phyloP scores from a whole-genome alignment of 257 asterid species.

The Salvia rosmarinus region DNA sequence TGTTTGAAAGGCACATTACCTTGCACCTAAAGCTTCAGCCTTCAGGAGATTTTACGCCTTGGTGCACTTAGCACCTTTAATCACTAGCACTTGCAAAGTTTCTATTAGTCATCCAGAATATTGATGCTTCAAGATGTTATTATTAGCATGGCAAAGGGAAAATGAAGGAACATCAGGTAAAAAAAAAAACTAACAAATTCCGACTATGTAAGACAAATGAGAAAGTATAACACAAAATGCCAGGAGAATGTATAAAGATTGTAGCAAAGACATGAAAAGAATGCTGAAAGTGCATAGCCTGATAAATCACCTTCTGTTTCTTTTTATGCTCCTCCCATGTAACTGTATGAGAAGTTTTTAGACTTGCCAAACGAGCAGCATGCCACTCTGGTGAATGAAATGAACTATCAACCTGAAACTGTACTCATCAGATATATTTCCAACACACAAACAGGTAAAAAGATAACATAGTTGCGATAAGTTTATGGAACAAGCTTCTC shows the following conservation, averaged over 20 bases:
- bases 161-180: background rate
- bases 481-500: background rate
- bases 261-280: no score
- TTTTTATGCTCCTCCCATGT: constrained; percentile 97
- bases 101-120: background rate
- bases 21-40: background rate
- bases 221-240: background rate
- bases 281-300: no score
- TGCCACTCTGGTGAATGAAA: constrained; percentile 99
- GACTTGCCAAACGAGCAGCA: constrained; percentile 99
- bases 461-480: constrained; percentile 19
- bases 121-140: constrained; percentile 16
- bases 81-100: background rate
- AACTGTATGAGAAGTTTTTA: constrained; percentile 88
- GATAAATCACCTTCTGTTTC: constrained; percentile 83
- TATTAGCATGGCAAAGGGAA: background rate
- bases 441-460: constrained; percentile 26
- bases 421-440: constrained; percentile 70
- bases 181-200: background rate
- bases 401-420: constrained; percentile 99
- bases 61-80: background rate
- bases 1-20: background rate
- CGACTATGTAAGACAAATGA: background rate
- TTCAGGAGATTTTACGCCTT: background rate
- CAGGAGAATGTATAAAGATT: no score